Evolutionary conservation across 148 eudicot genomes (phyloP), one percentile per base, ranked within the genome.

Genomic region (Camellia sinensis): DNA sequence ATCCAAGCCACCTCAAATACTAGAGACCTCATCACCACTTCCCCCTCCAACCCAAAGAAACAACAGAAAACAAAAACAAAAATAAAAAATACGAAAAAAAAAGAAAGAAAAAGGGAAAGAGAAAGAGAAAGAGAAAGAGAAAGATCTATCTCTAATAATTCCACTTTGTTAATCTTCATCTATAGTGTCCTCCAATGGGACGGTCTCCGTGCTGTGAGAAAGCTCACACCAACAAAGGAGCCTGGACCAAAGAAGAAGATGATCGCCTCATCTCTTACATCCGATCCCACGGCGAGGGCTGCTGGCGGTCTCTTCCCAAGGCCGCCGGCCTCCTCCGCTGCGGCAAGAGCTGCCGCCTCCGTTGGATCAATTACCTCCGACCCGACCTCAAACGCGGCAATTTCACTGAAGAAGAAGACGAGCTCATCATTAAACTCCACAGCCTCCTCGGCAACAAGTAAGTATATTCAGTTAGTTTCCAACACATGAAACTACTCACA

Each of bases 241-340:
- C 98, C 29, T 95, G 98, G 98, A 95, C 97, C 0, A 95, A 95
- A 73, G 98, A 95, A 93, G 98, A 95, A 87, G 98, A 95, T 73
- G 98, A 95, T 80, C 89, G 97, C 1, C 89, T 95, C 29, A 87
- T 90, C 41, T 85, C 96, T 17, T 95, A 93, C 65, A 93, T 95
- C 56, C 79, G 88, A 45, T 82, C 97, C 54, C 94, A 95, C 80
- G 98, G 98, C 6, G 98, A 95, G 79, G 98, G 98, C 52, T 95
- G 97, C 82, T 95, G 98, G 98, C 85, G 98, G 6, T 95, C 98
- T 2, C 93, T 95, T 7, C 98, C 98, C 5, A 95, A 95, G 72
- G 94, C 98, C 9, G 98, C 98, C n/a, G 98, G 98, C n/a, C 93
- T 95, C 17, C 90, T 93, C 70, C 91, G 98, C 0, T 95, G 98